Evolutionary conservation across 2,329 filamentous ascomycete species (phyloP).

Genomic region (Aureobasidium sp.): DNA sequence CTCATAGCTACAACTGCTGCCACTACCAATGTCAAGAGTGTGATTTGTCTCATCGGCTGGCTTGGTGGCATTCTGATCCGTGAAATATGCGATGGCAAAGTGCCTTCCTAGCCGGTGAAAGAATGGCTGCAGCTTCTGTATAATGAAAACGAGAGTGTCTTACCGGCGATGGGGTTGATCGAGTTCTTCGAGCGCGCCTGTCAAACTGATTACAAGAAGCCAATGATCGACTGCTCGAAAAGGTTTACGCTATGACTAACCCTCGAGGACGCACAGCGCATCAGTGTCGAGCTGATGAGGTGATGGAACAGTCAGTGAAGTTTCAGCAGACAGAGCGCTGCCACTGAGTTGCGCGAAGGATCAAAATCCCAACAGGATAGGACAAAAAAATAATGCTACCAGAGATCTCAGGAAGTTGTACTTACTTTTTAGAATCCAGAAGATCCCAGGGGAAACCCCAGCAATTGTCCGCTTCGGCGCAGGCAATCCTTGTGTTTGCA

Average conservation of each 20-base stretch:
- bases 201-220: neutral
- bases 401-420: neutral
- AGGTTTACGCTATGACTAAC: neutral
- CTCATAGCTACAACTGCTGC: slow-evolving; percentile 24
- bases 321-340: neutral
- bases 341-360: neutral
- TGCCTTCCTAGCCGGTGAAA: slow-evolving; percentile 42
- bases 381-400: neutral
- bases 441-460: neutral
- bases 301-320: neutral
- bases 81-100: slow-evolving; percentile 7
- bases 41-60: slow-evolving; percentile 23
- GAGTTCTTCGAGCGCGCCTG: neutral
- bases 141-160: neutral
- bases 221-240: neutral
- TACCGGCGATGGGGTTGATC: neutral
- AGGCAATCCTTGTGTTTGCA: neutral
- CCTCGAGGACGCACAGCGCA: neutral
- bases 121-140: slow-evolving; percentile 37
- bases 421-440: neutral
- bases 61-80: slow-evolving; percentile 25
- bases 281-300: neutral
- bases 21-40: slow-evolving; percentile 18
- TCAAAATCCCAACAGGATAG: neutral
- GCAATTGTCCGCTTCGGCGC: neutral